Evolutionary conservation across 768 basidiomycete genomes (phyloP).

Genomic region (Lenzites betulinus): DNA sequence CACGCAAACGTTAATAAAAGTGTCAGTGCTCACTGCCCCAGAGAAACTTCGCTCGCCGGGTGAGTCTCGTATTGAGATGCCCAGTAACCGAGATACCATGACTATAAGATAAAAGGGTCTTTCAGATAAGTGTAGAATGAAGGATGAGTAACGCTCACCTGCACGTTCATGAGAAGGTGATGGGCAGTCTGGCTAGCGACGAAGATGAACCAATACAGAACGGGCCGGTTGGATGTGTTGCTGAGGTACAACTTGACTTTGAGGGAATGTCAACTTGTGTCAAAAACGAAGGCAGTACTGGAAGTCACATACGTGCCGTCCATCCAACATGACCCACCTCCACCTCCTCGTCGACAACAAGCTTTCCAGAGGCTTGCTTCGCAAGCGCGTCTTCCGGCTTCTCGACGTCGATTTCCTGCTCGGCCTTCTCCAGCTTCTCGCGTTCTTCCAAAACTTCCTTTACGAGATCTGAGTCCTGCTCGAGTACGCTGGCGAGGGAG

Average conservation of each 20-base stretch:
- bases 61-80: slow-evolving; percentile 24
- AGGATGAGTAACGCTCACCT: too few species aligned
- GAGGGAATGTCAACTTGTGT: too few species aligned
- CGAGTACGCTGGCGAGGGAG: slow-evolving; percentile 46
- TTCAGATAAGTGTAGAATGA: too few species aligned
- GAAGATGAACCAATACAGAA: slow-evolving; percentile 7
- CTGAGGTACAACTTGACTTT: slow-evolving; percentile 8
- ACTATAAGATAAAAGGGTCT: slow-evolving; percentile 29
- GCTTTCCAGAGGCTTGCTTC: slow-evolving; percentile 47
- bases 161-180: background rate
- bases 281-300: slow-evolving; percentile 4
- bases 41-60: slow-evolving; percentile 16
- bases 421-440: slow-evolving; percentile 23
- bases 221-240: slow-evolving; percentile 1
- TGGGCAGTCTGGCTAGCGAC: background rate
- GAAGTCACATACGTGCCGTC: slow-evolving; percentile 34
- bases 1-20: background rate
- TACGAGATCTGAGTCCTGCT: slow-evolving; percentile 37
- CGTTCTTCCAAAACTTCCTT: slow-evolving; percentile 27
- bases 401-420: slow-evolving; percentile 28
- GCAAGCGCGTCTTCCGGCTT: slow-evolving; percentile 6
- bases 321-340: slow-evolving; percentile 60
- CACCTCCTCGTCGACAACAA: slow-evolving; percentile 66
- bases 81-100: slow-evolving; percentile 45
- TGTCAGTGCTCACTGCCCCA: slow-evolving; percentile 16